phyloP scores from a whole-genome alignment of 345 rosid species.

The Eucalyptus cladocalyx region DNA sequence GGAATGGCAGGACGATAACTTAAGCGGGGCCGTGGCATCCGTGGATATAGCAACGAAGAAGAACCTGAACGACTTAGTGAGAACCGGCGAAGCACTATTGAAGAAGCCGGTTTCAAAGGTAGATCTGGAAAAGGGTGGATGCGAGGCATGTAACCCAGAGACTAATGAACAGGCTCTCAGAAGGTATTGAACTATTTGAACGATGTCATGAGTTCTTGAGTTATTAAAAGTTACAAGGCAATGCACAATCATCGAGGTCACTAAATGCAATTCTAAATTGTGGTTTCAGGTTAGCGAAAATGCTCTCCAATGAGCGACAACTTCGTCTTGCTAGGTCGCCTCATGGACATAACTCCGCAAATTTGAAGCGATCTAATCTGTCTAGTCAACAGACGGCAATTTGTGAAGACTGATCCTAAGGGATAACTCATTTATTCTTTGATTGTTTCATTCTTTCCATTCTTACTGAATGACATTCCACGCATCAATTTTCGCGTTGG shows the following conservation, averaged over 20 bases:
- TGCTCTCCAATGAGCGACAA: constrained; percentile 43
- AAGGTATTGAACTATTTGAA: neutral
- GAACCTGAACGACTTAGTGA: constrained; percentile 10
- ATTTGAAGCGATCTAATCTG: neutral
- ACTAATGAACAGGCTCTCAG: constrained; percentile 21
- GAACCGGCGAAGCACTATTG: constrained; percentile 9
- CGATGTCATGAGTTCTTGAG: neutral
- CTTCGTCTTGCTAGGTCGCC: constrained; percentile 33
- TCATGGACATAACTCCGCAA: neutral
- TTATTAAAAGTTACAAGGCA: neutral
- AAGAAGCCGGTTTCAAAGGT: constrained; percentile 28
- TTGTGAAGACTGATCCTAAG: neutral
- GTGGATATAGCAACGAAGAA: constrained; percentile 8
- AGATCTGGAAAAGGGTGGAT: constrained; percentile 9
- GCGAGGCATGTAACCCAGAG: neutral
- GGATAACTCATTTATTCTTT: neutral
- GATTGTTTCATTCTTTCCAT: neutral
- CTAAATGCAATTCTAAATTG: neutral
- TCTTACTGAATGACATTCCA: neutral
- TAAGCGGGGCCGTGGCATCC: constrained; percentile 3
- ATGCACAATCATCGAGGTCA: neutral
- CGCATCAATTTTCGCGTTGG: neutral
- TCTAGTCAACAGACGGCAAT: neutral
- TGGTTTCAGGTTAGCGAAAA: constrained; percentile 34
- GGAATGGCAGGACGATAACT: constrained; percentile 2